Evolutionary conservation across 345 rosid genomes (phyloP), one percentile per base, ranked within the genome.

Genomic region (Chamaenerion angustifolium): DNA sequence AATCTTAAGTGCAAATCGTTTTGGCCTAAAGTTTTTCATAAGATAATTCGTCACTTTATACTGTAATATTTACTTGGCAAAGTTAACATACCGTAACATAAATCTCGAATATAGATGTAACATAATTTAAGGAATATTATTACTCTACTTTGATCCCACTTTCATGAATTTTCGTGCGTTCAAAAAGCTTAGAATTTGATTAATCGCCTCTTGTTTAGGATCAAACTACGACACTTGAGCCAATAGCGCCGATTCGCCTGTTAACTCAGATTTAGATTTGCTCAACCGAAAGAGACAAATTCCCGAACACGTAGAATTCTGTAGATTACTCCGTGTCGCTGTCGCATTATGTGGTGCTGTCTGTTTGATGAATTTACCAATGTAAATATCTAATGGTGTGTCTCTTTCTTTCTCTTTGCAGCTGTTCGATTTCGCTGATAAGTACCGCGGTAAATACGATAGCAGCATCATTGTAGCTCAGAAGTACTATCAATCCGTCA

Each of bases 391-490:
- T 12, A 48, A 10, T 12, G 14, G 11, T 42, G 10, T 11, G 10
- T 11, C 40, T n/a, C 40, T 49, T 8, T n/a, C 40, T 49, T 8
- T 12, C 41, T n/a, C 3, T 19, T 59, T 63, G 11, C 90, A 92
- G 98, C 71, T 92, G 27, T 92, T 92, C 45, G 83, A 78, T 56
- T 87, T 92, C 51, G 98, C 98, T 13, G 96, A 92, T 76, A 92
- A 82, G 61, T 76, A 92, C 86, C 76, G 96, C 56, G 96, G 96
- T 54, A 92, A 92, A 70, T 92, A 92, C 58, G 96, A 87, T 72
- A 61, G 93, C 74, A 87, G 95, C 66, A 84, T 92, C 53, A 76
- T 80, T 0, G 79, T 80, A 10, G 98, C 85, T 1, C 93, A 73
- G 52, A 87, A 92, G 42, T 92, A 84, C 51, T 92, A 92, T 70